These are phyloP conservation scores for Angomonas ambiguus DNA, from an alignment of 208 protist species.

Conservation along the genomic window DNA sequence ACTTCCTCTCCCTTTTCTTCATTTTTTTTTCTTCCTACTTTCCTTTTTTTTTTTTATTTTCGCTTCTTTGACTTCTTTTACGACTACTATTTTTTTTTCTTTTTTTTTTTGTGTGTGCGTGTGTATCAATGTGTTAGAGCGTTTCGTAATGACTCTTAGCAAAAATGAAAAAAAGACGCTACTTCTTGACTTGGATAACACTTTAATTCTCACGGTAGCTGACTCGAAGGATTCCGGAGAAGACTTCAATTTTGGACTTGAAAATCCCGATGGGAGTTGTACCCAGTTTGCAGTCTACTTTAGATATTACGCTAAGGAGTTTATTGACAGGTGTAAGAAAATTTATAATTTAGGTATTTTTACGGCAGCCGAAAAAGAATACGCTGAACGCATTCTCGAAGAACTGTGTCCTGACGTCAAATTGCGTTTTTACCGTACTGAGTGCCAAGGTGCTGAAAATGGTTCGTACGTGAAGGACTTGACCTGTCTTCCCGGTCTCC, in stretches of 20 bases:
- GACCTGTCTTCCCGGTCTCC: slow-evolving; percentile 20
- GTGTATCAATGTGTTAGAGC: background rate
- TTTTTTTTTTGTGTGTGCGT: background rate
- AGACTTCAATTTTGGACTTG: slow-evolving; percentile 2
- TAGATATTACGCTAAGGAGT: slow-evolving; percentile 39
- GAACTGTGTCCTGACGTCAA: slow-evolving; percentile 35
- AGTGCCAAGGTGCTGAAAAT: slow-evolving; percentile 28
- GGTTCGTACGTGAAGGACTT: slow-evolving; percentile 50
- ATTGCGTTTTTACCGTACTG: slow-evolving; percentile 48
- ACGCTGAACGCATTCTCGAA: slow-evolving; percentile 51
- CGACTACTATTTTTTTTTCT: background rate
- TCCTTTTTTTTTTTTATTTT: slow-evolving; percentile 10
- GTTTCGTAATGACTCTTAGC: no score
- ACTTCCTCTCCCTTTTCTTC: slow-evolving; percentile 10
- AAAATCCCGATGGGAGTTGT: background rate
- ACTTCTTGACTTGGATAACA: slow-evolving; percentile 69
- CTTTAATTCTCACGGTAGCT: slow-evolving; percentile 54
- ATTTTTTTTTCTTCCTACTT: slow-evolving; percentile 16
- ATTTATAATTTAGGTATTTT: slow-evolving; percentile 73
- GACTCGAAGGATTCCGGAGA: slow-evolving; percentile 22
- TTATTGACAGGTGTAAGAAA: slow-evolving; percentile 32
- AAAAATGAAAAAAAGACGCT: slow-evolving; percentile 26
- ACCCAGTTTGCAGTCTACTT: slow-evolving; percentile 23
- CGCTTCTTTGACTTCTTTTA: background rate
- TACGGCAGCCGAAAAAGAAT: slow-evolving; percentile 54